These are phyloP conservation scores for Phialophora verrucosa DNA, from an alignment of 2,329 filamentous ascomycete species.

Conservation along the genomic window DNA sequence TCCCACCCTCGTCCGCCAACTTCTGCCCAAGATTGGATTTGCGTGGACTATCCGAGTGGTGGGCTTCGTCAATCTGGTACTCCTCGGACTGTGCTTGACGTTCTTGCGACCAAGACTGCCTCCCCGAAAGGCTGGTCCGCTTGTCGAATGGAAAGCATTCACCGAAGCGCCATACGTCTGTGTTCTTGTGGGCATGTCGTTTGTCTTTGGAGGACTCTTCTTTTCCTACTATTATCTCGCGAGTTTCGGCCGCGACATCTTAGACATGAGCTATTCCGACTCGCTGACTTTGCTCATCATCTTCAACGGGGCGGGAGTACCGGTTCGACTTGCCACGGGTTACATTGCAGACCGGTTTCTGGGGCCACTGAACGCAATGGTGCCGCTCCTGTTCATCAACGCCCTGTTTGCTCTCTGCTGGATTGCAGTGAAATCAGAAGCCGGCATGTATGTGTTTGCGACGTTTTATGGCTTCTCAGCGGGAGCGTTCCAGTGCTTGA, in stretches of 20 bases:
- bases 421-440: conserved; percentile 59
- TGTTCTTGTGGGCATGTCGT: conserved; percentile 39
- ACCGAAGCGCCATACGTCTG: conserved; percentile 56
- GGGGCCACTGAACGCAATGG: conserved; percentile 67
- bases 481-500: conserved; percentile 69
- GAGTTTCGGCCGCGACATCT: conserved; percentile 35
- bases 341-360: conserved; percentile 60
- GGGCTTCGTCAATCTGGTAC: conserved; percentile 63
- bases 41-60: conserved; percentile 68
- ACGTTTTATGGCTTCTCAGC: conserved; percentile 68
- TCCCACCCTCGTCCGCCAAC: conserved; percentile 61
- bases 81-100: conserved; percentile 45
- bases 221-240: conserved; percentile 35
- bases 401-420: conserved; percentile 59
- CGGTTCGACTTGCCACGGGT: conserved; percentile 62
- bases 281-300: conserved; percentile 61
- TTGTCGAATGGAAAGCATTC: conserved; percentile 60
- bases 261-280: conserved; percentile 57
- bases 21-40: conserved; percentile 67
- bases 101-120: conserved; percentile 58
- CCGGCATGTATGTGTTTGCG: conserved; percentile 66
- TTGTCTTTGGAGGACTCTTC: conserved; percentile 36
- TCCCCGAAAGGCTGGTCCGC: conserved; percentile 56
- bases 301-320: conserved; percentile 65
- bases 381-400: conserved; percentile 55